A percentile compares a stretch with the other conserved stretches of the same genome.
Conservation (phyloP, 2,329 filamentous ascomycete genomes). For the Diaporthe vexans region DNA sequence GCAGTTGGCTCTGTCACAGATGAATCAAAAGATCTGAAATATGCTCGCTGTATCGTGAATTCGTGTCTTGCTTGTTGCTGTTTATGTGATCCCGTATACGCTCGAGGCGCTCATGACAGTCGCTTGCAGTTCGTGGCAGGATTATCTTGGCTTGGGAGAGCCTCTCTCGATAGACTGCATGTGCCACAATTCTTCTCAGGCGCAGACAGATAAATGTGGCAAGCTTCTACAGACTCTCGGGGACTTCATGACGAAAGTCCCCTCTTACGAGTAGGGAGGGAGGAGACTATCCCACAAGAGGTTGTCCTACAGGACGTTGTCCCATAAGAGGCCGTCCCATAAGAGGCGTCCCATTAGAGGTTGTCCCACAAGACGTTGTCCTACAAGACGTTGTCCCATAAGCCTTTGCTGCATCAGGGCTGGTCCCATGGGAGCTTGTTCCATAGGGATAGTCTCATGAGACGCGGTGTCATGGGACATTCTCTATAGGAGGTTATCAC, state of each 20-base stretch:
- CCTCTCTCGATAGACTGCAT: neutral
- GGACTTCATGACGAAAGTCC: neutral
- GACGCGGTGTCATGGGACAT: neutral
- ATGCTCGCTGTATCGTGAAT: neutral
- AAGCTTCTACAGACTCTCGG: neutral
- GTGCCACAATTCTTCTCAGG: neutral
- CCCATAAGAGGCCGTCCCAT: too few relatives aligned
- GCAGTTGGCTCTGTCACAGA: slow-evolving; percentile 37
- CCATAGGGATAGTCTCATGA: neutral
- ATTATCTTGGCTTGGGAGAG: neutral
- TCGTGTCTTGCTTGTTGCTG: neutral
- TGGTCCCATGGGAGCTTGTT: too few relatives aligned
- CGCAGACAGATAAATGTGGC: neutral
- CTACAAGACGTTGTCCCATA: too few relatives aligned
- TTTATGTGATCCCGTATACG: too few relatives aligned
- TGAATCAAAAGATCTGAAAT: slow-evolving; percentile 28
- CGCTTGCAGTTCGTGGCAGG: too few relatives aligned
- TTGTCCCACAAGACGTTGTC: too few relatives aligned
- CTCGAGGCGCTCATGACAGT: neutral
- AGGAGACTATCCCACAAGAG: too few relatives aligned
- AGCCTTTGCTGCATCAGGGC: too few relatives aligned
- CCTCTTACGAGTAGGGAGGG: neutral
- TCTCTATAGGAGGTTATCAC: neutral
- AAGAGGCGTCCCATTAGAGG: too few relatives aligned
- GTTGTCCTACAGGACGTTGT: too few relatives aligned